Evolutionary conservation across 2,329 filamentous ascomycete species (phyloP).

Genomic region (Chrysoporthe austroafricana): DNA sequence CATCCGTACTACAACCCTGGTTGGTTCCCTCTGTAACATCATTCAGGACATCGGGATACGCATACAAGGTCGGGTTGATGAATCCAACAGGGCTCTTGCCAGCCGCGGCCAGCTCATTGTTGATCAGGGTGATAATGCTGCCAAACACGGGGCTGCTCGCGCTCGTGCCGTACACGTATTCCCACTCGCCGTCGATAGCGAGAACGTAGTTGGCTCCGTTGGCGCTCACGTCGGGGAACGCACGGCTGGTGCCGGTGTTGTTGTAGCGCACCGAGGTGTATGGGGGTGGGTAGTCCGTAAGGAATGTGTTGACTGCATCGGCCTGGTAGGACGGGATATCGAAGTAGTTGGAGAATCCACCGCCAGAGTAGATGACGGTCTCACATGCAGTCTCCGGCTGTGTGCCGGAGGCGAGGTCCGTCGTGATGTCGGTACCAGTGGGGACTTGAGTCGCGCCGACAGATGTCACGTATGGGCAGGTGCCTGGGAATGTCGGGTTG

Average conservation of each 20-base stretch:
- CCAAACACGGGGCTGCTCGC: slow-evolving; percentile 25
- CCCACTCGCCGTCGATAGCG: slow-evolving; percentile 24
- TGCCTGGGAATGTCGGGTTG: slow-evolving; percentile 46
- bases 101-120: slow-evolving; percentile 22
- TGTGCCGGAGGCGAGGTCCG: slow-evolving; percentile 19
- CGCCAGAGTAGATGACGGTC: slow-evolving; percentile 27
- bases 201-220: slow-evolving; percentile 27
- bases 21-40: slow-evolving; percentile 35
- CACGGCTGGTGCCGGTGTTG: slow-evolving; percentile 24
- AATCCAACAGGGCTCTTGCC: slow-evolving; percentile 29
- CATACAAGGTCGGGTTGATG: slow-evolving; percentile 26
- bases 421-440: slow-evolving; percentile 24
- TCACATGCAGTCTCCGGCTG: slow-evolving; percentile 27
- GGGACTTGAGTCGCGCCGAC: slow-evolving; percentile 40
- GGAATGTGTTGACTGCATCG: slow-evolving; percentile 23
- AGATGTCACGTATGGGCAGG: slow-evolving; percentile 51
- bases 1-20: slow-evolving; percentile 35
- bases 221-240: slow-evolving; percentile 26
- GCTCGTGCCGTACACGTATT: slow-evolving; percentile 25
- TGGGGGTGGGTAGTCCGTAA: slow-evolving; percentile 23
- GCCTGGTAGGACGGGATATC: slow-evolving; percentile 26
- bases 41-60: slow-evolving; percentile 29
- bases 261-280: slow-evolving; percentile 25
- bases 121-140: slow-evolving; percentile 26
- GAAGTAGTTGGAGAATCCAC: slow-evolving; percentile 28